Percentiles rank a stretch among this genome's conserved stretches.
Evolutionary conservation across 2,329 filamentous ascomycete genomes (phyloP).

Genomic region (Didymella sp.): DNA sequence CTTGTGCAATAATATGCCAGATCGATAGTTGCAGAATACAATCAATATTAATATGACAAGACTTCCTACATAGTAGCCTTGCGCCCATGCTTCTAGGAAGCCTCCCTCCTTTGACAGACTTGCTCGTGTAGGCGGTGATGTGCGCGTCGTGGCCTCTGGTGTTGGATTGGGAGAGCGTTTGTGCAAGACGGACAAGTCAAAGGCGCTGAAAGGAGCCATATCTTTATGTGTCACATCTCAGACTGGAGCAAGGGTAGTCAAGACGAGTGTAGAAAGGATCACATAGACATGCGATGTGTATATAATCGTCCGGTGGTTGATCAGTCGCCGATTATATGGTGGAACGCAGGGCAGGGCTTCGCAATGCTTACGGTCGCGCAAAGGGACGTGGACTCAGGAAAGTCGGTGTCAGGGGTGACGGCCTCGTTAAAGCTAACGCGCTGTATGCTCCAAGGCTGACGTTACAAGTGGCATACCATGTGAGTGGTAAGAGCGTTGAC

Average conservation of each 20-base stretch:
- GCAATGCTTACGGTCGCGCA: slow-evolving; percentile 15
- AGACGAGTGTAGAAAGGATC: not conserved
- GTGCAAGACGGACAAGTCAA: slow-evolving; percentile 16
- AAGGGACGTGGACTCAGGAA: not conserved
- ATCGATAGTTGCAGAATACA: slow-evolving; percentile 48
- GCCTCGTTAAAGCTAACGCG: slow-evolving; percentile 6
- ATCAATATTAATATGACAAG: slow-evolving; percentile 45
- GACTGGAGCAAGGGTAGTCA: not conserved
- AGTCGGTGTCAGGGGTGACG: slow-evolving; percentile 9
- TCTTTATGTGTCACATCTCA: slow-evolving; percentile 11
- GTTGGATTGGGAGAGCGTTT: slow-evolving; percentile 31
- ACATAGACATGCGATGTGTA: not conserved
- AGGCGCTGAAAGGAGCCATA: slow-evolving; percentile 36
- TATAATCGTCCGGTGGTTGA: not conserved
- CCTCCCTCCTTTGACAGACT: slow-evolving; percentile 40
- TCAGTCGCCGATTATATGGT: slow-evolving; percentile 2
- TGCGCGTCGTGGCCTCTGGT: slow-evolving; percentile 32
- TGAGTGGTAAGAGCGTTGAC: slow-evolving; percentile 1
- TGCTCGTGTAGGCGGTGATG: slow-evolving; percentile 36
- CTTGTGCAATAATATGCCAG: slow-evolving; percentile 44
- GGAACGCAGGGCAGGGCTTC: slow-evolving; percentile 3
- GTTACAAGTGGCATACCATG: slow-evolving; percentile 2
- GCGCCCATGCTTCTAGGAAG: slow-evolving; percentile 46
- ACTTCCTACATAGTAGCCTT: slow-evolving; percentile 48
- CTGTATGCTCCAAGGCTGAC: slow-evolving; percentile 5